Evolutionary conservation across 495 filamentous ascomycete genomes (phyloP).

Genomic region (Aspergillus asperescens): DNA sequence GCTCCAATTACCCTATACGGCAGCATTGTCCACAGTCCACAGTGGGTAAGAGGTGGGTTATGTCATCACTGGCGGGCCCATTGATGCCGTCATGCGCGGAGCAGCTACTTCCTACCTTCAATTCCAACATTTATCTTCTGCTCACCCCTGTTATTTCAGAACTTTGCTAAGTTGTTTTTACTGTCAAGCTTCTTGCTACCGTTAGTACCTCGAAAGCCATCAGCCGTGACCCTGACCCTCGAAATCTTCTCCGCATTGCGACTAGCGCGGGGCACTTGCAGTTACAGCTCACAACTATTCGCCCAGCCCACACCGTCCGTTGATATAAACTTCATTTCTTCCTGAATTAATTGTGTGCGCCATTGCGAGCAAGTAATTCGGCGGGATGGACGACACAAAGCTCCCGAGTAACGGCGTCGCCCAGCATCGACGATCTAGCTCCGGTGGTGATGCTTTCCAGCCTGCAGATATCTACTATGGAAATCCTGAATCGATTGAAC

Average conservation of each 20-base stretch:
- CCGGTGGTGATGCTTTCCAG: conserved; percentile 41
- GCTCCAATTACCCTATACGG: background rate
- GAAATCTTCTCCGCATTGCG: background rate
- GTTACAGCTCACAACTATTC: background rate
- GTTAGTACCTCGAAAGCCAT: background rate
- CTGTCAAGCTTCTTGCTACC: background rate
- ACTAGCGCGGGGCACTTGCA: background rate
- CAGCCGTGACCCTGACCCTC: background rate
- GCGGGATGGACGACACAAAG: conserved; percentile 19
- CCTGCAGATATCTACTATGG: conserved; percentile 50
- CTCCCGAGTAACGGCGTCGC: conserved; percentile 20
- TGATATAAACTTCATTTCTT: background rate
- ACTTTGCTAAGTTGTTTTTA: background rate
- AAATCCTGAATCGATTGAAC: conserved; percentile 31
- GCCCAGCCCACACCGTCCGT: background rate
- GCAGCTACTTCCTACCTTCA: background rate
- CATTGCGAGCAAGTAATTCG: background rate
- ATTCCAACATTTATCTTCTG: background rate
- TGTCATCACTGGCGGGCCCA: conserved; percentile 7
- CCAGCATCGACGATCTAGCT: conserved; percentile 25
- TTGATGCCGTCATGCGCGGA: conserved; percentile 6
- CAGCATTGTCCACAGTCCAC: no score
- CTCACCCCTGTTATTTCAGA: background rate
- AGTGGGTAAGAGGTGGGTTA: conserved; percentile 4
- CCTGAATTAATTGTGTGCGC: background rate